A percentile compares a stretch with the other conserved stretches of the same genome.
These are phyloP conservation scores for Fusarium albosuccineum DNA, from an alignment of 2,329 filamentous ascomycete species.

Conservation along the genomic window DNA sequence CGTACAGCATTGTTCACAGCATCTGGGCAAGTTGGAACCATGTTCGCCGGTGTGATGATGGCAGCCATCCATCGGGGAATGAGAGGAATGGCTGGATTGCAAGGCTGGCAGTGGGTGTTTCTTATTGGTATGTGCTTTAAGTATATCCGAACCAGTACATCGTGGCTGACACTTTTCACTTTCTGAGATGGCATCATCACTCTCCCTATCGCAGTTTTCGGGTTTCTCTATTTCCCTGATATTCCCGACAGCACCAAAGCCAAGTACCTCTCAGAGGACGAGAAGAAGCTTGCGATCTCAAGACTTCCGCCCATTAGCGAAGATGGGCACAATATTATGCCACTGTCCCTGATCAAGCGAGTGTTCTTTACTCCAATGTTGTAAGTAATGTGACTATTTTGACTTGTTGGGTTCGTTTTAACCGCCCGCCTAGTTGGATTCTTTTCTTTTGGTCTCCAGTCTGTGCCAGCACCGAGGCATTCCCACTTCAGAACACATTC, in stretches of 20 bases:
- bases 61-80: constrained; percentile 53
- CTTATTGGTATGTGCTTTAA: constrained; percentile 23
- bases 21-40: constrained; percentile 67
- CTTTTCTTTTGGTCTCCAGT: constrained; percentile 53
- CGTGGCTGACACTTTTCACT: not conserved
- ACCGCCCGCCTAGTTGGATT: constrained; percentile 48
- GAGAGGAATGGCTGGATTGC: constrained; percentile 55
- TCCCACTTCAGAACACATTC: constrained; percentile 41
- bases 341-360: constrained; percentile 46
- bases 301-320: constrained; percentile 49
- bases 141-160: fast-evolving
- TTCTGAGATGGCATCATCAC: constrained; percentile 42
- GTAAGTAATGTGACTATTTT: constrained; percentile 36
- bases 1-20: constrained; percentile 70
- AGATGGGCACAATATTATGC: constrained; percentile 52
- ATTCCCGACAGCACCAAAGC: constrained; percentile 52
- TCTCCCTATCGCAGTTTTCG: constrained; percentile 38
- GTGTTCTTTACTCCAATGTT: constrained; percentile 46
- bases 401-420: not conserved
- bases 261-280: constrained; percentile 49
- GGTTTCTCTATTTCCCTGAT: constrained; percentile 41
- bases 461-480: constrained; percentile 37
- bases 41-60: constrained; percentile 71
- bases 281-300: constrained; percentile 48
- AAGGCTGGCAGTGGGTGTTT: constrained; percentile 64